Evolutionary conservation across 768 basidiomycete species (phyloP), one percentile per base, ranked within the genome.

Genomic region (Sarcodon sp.): DNA sequence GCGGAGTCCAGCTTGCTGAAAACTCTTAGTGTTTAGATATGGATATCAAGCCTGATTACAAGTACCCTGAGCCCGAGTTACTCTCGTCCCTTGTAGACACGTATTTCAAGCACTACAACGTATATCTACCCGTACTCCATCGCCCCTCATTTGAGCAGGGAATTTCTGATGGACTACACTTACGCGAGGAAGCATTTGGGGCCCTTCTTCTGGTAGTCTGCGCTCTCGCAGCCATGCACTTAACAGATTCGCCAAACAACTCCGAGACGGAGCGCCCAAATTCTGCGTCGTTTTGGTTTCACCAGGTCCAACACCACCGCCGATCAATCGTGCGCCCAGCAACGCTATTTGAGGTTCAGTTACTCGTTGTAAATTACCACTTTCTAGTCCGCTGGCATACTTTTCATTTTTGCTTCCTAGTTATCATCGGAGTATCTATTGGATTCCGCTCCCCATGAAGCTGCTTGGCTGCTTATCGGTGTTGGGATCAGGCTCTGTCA

Each of bases 381-480:
- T 4, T 27, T 4, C 4, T 27, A 27, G 46, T 34, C 27, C 4
- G 11, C 41, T 13, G 21, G 46, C 12, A 35, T 12, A 3, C 44
- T 39, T n/a, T 39, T 18, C n/a, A n/a, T 4, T n/a, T 39, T n/a
- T 39, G 37, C 21, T 27, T 27, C 21, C 21, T 27, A 82, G 80
- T 59, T 82, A 12, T 66, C 72, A 7, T 70, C 73, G 0, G 57
- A 69, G 54, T 80, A 70, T 59, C 64, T 79, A 18, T 71, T 73
- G 54, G 77, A 76, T 0, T 73, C 75, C 0, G 77, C 75, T 0
- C 72, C 75, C 0, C 79, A 79, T 2, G 79, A 83, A 47, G 71
- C 75, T 7, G 75, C 72, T 49, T 88, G 87, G 87, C 76, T 61
- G 0, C 45, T 63, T 4, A 56, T 62, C 9, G 70, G 69, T 0